Base-by-base conservation (phyloP, 306 rosid species). In the Datisca glomerata region DNA sequence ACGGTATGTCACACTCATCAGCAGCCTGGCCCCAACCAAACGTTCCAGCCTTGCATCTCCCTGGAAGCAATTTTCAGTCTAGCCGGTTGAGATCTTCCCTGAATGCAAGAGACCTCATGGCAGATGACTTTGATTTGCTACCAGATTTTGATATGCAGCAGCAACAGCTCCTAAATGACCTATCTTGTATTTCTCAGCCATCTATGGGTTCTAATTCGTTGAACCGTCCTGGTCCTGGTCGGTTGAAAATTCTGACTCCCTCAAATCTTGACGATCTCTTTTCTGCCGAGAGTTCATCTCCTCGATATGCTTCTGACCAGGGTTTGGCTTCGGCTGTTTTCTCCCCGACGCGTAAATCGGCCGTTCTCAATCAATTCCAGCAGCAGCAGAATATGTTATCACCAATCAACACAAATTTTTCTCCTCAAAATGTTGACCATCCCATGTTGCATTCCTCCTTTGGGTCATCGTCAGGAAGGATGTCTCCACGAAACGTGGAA, bases 321-420 rank as follows among this genome's bases (percentile, higher is more conserved):
- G 35, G 81, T 37, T 40, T 85, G 79, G 54, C 63, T 44, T 71
- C 96, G 5, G 61, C 81, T 24, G 73, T 81, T 39, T 86, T 73
- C 56, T 86, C 96, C 23, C 96, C 96, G 1, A 81, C 86, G 23
- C 96, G 76, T 67, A 86, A 86, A 76, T 81, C 94, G 33, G 85
- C 87, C 0, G 56, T 86, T 53, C 57, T 78, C 53, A 75, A 73
- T 65, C 96, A 86, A 45, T 86, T 81, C 64, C 96, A 86, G 76
- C 96, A 81, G 65, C 96, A 81, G 53, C 94, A 81, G 70, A 66
- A 56, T 75, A 41, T 86, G 64, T 64, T 86, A 51, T 74, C 94
- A 28, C 94, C 96, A 0, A 69, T 86, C 64, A 83, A 76, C 41
- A 86, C 96, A 25, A 86, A 59, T 55, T 81, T 65, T 54, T 75